These are phyloP conservation scores for Solanum arcanum DNA, from an alignment of 257 asterid genomes.

Conservation along the genomic window DNA sequence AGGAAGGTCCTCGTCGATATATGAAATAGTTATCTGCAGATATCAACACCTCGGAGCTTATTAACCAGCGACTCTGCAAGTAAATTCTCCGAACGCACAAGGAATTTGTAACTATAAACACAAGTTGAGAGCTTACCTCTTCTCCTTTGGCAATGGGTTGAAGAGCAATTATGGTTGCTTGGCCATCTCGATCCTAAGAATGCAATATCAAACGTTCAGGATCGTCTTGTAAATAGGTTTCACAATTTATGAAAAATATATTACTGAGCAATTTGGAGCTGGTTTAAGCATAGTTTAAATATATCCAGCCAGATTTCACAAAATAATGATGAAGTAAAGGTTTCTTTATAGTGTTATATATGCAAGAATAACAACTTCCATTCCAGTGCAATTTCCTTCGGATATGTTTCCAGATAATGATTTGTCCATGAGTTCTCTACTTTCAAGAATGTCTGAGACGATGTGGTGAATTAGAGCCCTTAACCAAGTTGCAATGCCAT, in stretches of 20 bases:
- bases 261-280: not conserved
- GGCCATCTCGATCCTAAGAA: slow-evolving; percentile 74
- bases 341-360: not conserved
- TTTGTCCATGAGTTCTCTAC: not conserved
- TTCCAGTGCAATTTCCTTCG: not conserved
- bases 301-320: not conserved
- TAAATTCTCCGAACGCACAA: not conserved
- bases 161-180: slow-evolving; percentile 59
- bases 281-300: not conserved
- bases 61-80: not conserved
- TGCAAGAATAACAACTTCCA: not conserved
- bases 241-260: not conserved
- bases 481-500: not conserved
- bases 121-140: slow-evolving; percentile 37
- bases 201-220: not conserved
- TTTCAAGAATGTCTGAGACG: not conserved
- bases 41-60: not conserved
- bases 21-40: slow-evolving; percentile 76
- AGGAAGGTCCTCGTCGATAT: slow-evolving; percentile 78
- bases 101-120: not conserved
- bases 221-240: not conserved
- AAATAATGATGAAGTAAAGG: not conserved
- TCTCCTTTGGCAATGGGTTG: slow-evolving; percentile 58
- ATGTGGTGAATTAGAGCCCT: not conserved
- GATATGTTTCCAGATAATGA: not conserved